Conservation (phyloP, 1,284 basidiomycete species). For the Leccinum griseonigrum region DNA sequence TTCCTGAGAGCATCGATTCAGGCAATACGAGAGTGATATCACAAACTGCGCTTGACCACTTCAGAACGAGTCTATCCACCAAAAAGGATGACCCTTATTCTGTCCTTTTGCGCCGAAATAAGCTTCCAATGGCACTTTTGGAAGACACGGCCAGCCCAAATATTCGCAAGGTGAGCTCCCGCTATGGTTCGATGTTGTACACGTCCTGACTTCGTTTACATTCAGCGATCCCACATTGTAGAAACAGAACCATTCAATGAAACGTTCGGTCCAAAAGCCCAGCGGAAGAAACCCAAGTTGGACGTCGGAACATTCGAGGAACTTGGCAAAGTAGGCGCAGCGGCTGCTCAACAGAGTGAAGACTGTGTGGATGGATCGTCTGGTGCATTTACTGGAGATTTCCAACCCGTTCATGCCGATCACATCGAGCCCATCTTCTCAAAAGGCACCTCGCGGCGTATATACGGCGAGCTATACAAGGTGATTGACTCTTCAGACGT, state of each 20-base stretch:
- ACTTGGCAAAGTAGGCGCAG: slow-evolving; percentile 66
- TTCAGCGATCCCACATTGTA: slow-evolving; percentile 83
- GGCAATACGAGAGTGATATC: slow-evolving; percentile 98
- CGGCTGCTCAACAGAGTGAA: slow-evolving; percentile 30
- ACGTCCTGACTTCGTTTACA: slow-evolving; percentile 2
- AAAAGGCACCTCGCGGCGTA: slow-evolving; percentile 91
- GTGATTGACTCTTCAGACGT: slow-evolving; percentile 99
- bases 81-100: slow-evolving; percentile 94
- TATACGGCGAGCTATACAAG: slow-evolving; percentile 99
- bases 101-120: slow-evolving; percentile 87
- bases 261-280: slow-evolving; percentile 93
- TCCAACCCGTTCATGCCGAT: slow-evolving; percentile 66
- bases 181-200: background rate
- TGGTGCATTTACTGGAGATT: slow-evolving; percentile 26
- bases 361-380: slow-evolving; percentile 8
- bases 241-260: slow-evolving; percentile 91
- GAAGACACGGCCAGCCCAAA: slow-evolving; percentile 83
- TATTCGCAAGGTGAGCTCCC: slow-evolving; percentile 61
- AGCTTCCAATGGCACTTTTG: slow-evolving; percentile 91
- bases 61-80: slow-evolving; percentile 79
- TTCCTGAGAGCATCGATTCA: slow-evolving; percentile 32
- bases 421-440: slow-evolving; percentile 85
- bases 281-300: slow-evolving; percentile 84
- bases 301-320: slow-evolving; percentile 88
- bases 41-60: slow-evolving; percentile 93